phyloP scores from a whole-genome alignment of 2,329 filamentous ascomycete genomes.

The Exophiala aquamarina region DNA sequence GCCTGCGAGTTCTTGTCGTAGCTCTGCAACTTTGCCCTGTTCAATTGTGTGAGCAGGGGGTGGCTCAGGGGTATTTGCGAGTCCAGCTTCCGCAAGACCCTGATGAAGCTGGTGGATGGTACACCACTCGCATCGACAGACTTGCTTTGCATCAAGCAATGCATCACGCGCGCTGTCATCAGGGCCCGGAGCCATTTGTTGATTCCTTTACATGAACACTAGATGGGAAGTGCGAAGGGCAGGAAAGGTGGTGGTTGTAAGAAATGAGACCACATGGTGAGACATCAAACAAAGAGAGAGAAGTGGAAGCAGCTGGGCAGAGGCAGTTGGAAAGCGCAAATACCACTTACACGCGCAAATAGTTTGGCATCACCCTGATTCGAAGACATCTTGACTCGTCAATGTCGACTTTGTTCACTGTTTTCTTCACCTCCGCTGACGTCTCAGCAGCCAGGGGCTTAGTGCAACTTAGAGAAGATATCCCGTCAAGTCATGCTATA shows the following conservation, averaged over 20 bases:
- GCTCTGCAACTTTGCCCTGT: slow-evolving; percentile 98
- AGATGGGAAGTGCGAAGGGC: too few species aligned
- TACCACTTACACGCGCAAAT: slow-evolving; percentile 83
- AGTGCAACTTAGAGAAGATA: too few species aligned
- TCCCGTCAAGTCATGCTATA: too few species aligned
- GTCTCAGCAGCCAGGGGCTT: slow-evolving; percentile 4
- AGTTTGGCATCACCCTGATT: slow-evolving; percentile 96
- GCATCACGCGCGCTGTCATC: too few species aligned
- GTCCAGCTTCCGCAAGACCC: slow-evolving; percentile 1
- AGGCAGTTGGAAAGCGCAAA: slow-evolving; percentile 22
- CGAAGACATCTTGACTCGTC: slow-evolving; percentile 53
- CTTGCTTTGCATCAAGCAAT: neutral
- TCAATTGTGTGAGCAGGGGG: slow-evolving; percentile 21
- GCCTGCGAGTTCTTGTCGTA: slow-evolving; percentile 89
- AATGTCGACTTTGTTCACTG: too few species aligned
- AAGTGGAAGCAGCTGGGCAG: slow-evolving; percentile 16
- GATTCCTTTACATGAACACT: too few species aligned
- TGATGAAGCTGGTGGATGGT: neutral
- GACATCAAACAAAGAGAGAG: slow-evolving; percentile 1
- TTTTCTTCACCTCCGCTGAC: too few species aligned
- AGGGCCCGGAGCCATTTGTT: too few species aligned
- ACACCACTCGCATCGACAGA: neutral
- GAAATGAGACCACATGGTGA: too few species aligned
- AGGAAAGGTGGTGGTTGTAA: too few species aligned
- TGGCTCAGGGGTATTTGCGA: slow-evolving; percentile 1